Base-by-base conservation (phyloP, 495 filamentous ascomycete genomes). In the Massariosphaeria phaeospora region DNA sequence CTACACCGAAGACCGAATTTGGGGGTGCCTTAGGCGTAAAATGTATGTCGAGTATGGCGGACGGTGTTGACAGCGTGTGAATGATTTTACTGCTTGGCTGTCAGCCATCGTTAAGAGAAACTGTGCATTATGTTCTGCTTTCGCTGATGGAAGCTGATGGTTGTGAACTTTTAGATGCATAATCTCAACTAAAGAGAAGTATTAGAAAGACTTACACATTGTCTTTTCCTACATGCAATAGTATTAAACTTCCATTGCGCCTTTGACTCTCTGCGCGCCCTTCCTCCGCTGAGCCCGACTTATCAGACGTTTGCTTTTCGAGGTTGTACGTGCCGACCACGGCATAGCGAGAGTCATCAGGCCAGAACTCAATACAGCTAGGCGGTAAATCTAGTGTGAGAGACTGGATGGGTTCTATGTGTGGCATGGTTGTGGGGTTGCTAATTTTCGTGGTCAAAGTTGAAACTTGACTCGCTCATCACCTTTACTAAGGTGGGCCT, bases 261-360 rank as follows among this genome's bases (percentile, higher is more conserved):
- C 49, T 18, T 33, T 67, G 59, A 13, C 36, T 42, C 11, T 53
- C 56, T 2, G 2, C 17, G 18, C 10, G 7, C 4, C 17, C 67
- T 64, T 13, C 23, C 35, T 17, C 27, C 23, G 10, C 24, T 21
- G 3, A 9, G 7, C 30, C 38, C 24, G 31, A 13, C 30, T 64
- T 62, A 6, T 72, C 63, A 13, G 59, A 51, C 13, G 59, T 59
- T 30, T 74, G 69, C 48, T 78, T 76, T 47, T 88, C 76, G 23
- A 96, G 75, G 40, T 83, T 72, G 68, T 98, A 98, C 1, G 93
- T 96, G 18, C 93, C 93, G 33, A 96, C 76, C 1, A 95, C 69
- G 59, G 96, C 83, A 59, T 82, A 81, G 8, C 84, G 72, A 6
- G 81, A 79, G 31, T 80, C 62, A 4, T 68, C 64, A 0, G 85